These are phyloP conservation scores for Suhomyces xylopsoci DNA, from an alignment of 805 yeast species.

Conservation along the genomic window DNA sequence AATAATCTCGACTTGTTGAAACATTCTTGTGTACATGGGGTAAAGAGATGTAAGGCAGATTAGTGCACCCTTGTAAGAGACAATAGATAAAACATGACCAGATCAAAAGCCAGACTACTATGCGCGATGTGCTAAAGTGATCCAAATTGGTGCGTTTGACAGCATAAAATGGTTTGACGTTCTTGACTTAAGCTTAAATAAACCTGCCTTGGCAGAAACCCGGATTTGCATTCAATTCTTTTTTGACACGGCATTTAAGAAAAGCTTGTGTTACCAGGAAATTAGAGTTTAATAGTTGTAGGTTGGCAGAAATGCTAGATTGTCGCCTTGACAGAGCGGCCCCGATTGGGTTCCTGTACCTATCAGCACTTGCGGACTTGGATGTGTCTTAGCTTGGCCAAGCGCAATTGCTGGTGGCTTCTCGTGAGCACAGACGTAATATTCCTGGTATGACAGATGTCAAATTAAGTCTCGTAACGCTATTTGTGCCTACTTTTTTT, in stretches of 20 bases:
- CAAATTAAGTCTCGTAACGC: background rate
- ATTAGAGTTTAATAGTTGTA: background rate
- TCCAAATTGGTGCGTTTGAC: background rate
- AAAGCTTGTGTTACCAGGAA: background rate
- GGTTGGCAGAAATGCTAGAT: too few species aligned
- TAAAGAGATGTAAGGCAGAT: background rate
- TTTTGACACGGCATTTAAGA: background rate
- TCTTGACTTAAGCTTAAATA: background rate
- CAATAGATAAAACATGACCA: too few species aligned
- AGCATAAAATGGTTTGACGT: background rate
- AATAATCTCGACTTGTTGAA: background rate
- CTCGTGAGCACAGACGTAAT: too few species aligned
- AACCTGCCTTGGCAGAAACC: background rate
- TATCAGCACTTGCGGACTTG: background rate
- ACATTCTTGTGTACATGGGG: background rate
- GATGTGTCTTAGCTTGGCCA: too few species aligned
- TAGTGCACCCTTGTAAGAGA: background rate
- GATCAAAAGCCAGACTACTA: background rate
- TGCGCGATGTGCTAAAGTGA: background rate
- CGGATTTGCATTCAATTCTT: background rate
- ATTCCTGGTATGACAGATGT: background rate
- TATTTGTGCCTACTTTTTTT: background rate
- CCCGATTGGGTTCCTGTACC: background rate
- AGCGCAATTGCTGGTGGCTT: background rate
- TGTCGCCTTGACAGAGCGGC: background rate